Percentiles rank a stretch among this genome's conserved stretches.
phyloP scores from a whole-genome alignment of 2,329 filamentous ascomycete species.

The Huntiella decipiens region DNA sequence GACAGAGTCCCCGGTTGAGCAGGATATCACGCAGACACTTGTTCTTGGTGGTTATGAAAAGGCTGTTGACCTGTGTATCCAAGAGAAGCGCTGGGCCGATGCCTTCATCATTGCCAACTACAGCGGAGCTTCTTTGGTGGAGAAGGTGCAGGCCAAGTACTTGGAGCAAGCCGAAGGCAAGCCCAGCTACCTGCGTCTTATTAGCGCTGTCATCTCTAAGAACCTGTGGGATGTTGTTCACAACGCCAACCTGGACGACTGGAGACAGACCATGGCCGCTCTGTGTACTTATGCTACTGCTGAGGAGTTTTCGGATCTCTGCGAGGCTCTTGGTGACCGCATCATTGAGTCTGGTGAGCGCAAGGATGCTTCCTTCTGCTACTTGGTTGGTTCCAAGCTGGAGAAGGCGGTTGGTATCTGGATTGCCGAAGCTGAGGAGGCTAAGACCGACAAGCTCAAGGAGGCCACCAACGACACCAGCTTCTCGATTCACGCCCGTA shows the following conservation, averaged over 20 bases:
- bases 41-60: constrained; percentile 82
- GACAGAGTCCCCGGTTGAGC: constrained; percentile 67
- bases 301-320: constrained; percentile 81
- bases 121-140: constrained; percentile 78
- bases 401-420: constrained; percentile 95
- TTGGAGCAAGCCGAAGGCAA: constrained; percentile 63
- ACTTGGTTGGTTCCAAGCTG: constrained; percentile 82
- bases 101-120: constrained; percentile 97
- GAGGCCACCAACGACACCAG: constrained; percentile 53
- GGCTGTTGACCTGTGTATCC: constrained; percentile 72
- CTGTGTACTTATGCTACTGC: constrained; percentile 90
- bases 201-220: constrained; percentile 84
- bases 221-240: constrained; percentile 97
- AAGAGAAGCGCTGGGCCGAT: constrained; percentile 80
- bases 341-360: constrained; percentile 59
- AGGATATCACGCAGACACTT: constrained; percentile 68
- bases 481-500: constrained; percentile 80
- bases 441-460: constrained; percentile 56
- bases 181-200: constrained; percentile 78
- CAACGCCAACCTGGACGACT: constrained; percentile 79
- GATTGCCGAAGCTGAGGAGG: constrained; percentile 74
- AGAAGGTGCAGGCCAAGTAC: constrained; percentile 85
- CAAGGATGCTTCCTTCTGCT: constrained; percentile 93
- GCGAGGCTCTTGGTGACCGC: constrained; percentile 83
- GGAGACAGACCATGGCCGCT: constrained; percentile 94